A percentile compares a stretch with the other conserved stretches of the same genome.
phyloP scores from a whole-genome alignment of 345 rosid species.

The Rhizophora mangle region DNA sequence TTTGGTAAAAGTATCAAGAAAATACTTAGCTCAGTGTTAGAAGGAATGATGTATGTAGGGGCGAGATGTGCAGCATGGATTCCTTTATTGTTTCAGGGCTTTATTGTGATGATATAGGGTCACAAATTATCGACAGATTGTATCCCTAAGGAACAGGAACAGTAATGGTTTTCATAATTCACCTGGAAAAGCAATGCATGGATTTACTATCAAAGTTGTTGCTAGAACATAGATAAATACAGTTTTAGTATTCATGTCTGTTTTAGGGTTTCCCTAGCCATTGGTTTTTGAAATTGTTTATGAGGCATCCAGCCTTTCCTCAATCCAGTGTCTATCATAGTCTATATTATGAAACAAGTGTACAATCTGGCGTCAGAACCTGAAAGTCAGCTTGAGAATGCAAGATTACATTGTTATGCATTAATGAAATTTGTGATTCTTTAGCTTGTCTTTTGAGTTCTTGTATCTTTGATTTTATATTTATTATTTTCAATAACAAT shows the following conservation, averaged over 20 bases:
- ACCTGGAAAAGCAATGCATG: too few relatives aligned
- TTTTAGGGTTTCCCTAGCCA: too few relatives aligned
- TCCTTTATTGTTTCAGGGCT: too few relatives aligned
- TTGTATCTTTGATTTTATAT: neutral
- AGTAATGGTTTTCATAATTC: too few relatives aligned
- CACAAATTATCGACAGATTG: too few relatives aligned
- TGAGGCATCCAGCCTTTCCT: neutral
- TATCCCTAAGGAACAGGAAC: too few relatives aligned
- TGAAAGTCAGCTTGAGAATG: neutral
- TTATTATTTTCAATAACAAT: neutral
- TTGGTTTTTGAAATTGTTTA: neutral
- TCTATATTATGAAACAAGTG: too few relatives aligned
- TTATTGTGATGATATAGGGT: too few relatives aligned
- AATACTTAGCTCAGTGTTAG: conserved; percentile 6
- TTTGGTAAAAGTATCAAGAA: too few relatives aligned
- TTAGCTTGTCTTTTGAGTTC: neutral
- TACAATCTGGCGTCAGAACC: neutral
- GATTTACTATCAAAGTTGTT: too few relatives aligned
- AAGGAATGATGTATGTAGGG: too few relatives aligned
- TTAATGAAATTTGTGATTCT: neutral
- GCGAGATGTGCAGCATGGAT: conserved; percentile 12
- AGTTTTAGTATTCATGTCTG: neutral
- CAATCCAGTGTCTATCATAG: neutral
- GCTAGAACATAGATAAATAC: too few relatives aligned
- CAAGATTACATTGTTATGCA: neutral